Evolutionary conservation across 2,329 filamentous ascomycete species (phyloP).

Genomic region (Chaetomium sp.): DNA sequence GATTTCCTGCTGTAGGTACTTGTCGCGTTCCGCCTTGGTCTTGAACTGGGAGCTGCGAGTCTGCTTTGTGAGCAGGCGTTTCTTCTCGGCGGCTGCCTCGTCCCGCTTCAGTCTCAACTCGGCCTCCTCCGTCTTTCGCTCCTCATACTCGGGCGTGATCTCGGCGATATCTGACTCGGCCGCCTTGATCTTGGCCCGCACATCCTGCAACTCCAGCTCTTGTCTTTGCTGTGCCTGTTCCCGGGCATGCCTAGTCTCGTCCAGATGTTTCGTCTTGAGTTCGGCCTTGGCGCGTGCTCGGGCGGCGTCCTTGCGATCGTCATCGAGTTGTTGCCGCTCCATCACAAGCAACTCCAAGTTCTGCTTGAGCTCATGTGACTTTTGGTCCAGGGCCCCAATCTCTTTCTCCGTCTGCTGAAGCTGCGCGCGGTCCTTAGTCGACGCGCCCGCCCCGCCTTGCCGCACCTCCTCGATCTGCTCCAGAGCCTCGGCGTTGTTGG

Average conservation of each 20-base stretch:
- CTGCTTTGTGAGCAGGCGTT: constrained; percentile 86
- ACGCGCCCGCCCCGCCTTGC: constrained; percentile 75
- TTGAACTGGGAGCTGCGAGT: constrained; percentile 80
- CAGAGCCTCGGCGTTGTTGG: constrained; percentile 67
- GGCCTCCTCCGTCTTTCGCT: constrained; percentile 66
- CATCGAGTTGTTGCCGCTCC: constrained; percentile 81
- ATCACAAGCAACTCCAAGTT: constrained; percentile 78
- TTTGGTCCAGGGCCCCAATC: constrained; percentile 67
- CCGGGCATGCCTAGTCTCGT: constrained; percentile 73
- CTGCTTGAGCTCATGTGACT: constrained; percentile 74
- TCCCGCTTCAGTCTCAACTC: constrained; percentile 66
- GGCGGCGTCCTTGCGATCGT: constrained; percentile 77
- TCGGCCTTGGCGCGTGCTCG: constrained; percentile 79
- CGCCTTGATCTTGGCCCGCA: constrained; percentile 65
- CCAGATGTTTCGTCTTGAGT: constrained; percentile 72
- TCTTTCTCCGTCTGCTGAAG: constrained; percentile 75
- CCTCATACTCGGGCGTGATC: constrained; percentile 70
- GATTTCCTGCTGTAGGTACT: constrained; percentile 74
- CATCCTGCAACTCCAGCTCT: constrained; percentile 62
- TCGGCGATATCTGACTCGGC: constrained; percentile 71
- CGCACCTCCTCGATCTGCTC: constrained; percentile 77
- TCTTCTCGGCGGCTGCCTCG: constrained; percentile 65
- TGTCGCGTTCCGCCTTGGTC: constrained; percentile 82
- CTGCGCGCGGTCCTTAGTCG: constrained; percentile 69
- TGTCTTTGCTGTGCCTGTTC: constrained; percentile 67